Base-by-base conservation (phyloP, 2,329 filamentous ascomycete species). In the Fusarium denticulatum region DNA sequence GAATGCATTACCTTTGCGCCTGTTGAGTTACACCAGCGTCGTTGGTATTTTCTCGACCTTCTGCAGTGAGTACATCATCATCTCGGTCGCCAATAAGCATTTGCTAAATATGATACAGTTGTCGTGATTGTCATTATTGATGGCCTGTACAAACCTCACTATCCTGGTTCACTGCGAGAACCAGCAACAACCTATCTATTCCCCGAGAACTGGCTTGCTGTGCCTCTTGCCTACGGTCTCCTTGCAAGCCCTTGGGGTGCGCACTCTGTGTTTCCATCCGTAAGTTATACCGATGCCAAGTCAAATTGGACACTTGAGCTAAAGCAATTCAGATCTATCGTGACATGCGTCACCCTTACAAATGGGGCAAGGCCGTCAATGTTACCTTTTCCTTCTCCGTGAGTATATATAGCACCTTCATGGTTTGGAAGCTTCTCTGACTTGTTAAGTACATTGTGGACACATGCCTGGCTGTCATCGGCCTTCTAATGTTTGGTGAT, bases 401-500 rank as follows among this genome's bases (percentile, higher is more conserved):
- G 86, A 80, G 90, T 82, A 36, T 42, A 26, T 30, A 18, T 30
- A 30, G 18, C 15, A 10, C 32, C 28, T 32, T 26, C 4, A 16
- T 18, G 11, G 30, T 34, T 26, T 46, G 10, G 28, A 20, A 28
- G 56, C 30, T 32, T 43, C 20, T 45, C 67, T 77, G 49, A 61
- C 37, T 45, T 10, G 12, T 22, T 42, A 63, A 93, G 90, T 96
- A 94, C 80, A 79, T 94, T 26, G 88, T 98, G 18, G 96, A 98
- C 81, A 87, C 92, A 32, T 88, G 91, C 50, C 95, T 97, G 80
- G 95, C 94, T 32, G 88, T 96, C 49, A 89, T 93, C 16, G 96
- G 96, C 43, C 89, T 96, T 65, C 87, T 98, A 73, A 98, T 99
- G 96, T 99, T 98, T 81, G 96, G 96, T 69, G 93, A 97, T 75